These are phyloP conservation scores for Amylostereum areolatum DNA, from an alignment of 1,284 basidiomycete genomes.

Conservation along the genomic window DNA sequence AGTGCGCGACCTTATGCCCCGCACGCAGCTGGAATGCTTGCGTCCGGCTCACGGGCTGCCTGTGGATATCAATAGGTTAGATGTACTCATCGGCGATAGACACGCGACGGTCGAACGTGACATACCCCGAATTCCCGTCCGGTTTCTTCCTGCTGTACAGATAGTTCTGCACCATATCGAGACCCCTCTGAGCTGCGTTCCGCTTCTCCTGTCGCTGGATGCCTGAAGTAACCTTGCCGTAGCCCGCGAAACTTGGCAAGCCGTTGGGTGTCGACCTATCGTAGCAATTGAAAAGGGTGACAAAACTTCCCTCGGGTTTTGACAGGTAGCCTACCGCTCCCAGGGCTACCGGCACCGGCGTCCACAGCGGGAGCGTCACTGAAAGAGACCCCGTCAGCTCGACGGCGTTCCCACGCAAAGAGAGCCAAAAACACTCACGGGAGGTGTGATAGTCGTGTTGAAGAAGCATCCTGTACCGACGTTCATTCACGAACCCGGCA, in stretches of 20 bases:
- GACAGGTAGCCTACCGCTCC: constrained; percentile 70
- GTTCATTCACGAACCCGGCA: constrained; percentile 46
- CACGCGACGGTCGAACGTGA: constrained; percentile 6
- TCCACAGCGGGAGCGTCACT: constrained; percentile 73
- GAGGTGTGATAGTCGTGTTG: constrained; percentile 66
- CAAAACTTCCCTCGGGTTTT: constrained; percentile 56
- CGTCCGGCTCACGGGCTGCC: constrained; percentile 43
- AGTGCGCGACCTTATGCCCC: constrained; percentile 58
- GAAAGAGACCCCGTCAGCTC: neutral
- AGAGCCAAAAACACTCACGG: constrained; percentile 45
- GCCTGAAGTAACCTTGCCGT: constrained; percentile 42
- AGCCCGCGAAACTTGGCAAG: constrained; percentile 49
- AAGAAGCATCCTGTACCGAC: constrained; percentile 52
- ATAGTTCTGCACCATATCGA: constrained; percentile 52
- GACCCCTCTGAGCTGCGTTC: constrained; percentile 44
- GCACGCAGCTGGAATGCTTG: constrained; percentile 54
- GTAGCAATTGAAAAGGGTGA: constrained; percentile 65
- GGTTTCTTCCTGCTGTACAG: constrained; percentile 35
- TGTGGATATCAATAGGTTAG: constrained; percentile 18
- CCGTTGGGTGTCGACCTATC: constrained; percentile 30
- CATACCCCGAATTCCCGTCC: constrained; percentile 30
- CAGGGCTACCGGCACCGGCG: constrained; percentile 49
- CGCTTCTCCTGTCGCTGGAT: constrained; percentile 46
- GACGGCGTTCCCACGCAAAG: neutral
- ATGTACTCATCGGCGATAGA: constrained; percentile 7